Evolutionary conservation across 176 grass and related monocot species (phyloP).

Genomic region (Elymus sibiricus): DNA sequence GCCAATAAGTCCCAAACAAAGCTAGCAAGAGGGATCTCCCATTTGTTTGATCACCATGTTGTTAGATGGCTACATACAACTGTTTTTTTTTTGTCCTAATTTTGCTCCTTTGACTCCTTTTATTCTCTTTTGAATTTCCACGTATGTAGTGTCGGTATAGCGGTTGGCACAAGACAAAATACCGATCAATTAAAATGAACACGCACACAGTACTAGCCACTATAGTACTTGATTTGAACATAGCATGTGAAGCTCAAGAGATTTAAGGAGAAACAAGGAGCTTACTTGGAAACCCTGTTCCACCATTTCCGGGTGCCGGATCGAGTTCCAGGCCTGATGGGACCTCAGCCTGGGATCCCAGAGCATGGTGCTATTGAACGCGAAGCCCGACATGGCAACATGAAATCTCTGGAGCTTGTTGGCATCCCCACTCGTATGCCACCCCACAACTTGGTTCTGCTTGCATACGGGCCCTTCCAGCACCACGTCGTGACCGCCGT

Average conservation of each 20-base stretch:
- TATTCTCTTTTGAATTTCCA: background rate
- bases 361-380: conserved; percentile 97
- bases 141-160: background rate
- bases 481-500: conserved; percentile 46
- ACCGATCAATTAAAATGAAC: background rate
- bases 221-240: background rate
- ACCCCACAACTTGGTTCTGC: conserved; percentile 75
- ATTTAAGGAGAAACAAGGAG: background rate
- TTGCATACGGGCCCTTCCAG: conserved; percentile 91
- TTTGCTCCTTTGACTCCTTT: background rate
- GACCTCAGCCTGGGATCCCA: conserved; percentile 79
- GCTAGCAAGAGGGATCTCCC: background rate
- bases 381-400: conserved; percentile 91
- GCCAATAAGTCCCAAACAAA: background rate
- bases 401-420: conserved; percentile 91
- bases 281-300: conserved; percentile 84
- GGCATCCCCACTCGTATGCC: conserved; percentile 72
- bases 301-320: conserved; percentile 68
- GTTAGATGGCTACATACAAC: background rate
- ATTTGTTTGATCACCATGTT: conserved; percentile 30
- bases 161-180: background rate
- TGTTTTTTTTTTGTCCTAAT: background rate
- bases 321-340: conserved; percentile 73
- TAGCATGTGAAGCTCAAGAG: background rate
- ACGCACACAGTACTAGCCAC: background rate